Percentiles rank a stretch among this genome's conserved stretches.
Conservation (phyloP, 305 asterid species). For the Fraxinus greggii region DNA sequence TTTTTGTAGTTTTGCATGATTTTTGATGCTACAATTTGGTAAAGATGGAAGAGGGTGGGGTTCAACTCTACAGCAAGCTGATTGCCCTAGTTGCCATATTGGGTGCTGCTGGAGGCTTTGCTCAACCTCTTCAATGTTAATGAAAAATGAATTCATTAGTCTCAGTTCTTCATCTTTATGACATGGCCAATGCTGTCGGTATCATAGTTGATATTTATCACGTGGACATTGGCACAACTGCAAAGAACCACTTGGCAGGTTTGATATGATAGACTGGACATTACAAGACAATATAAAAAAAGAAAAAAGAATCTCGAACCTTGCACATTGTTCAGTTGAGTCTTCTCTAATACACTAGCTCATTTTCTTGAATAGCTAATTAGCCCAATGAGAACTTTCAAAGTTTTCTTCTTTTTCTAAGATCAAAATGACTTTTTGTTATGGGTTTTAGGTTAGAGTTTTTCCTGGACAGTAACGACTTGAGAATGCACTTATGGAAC, state of each 20-base stretch:
- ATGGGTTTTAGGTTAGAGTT: constrained; percentile 62
- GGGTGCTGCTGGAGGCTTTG: constrained; percentile 96
- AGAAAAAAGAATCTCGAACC: too few species aligned
- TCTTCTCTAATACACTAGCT: not conserved
- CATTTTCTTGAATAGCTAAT: not conserved
- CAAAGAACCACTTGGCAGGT: not conserved
- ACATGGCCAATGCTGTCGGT: constrained; percentile 82
- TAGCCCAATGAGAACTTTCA: not conserved
- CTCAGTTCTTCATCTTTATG: constrained; percentile 32
- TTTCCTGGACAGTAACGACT: constrained; percentile 74
- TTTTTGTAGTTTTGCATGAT: not conserved
- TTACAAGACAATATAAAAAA: not conserved
- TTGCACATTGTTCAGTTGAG: not conserved
- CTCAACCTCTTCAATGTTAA: constrained; percentile 85
- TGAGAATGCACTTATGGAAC: constrained; percentile 80
- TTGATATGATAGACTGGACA: constrained; percentile 29
- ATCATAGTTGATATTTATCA: constrained; percentile 90
- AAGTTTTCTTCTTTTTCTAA: not conserved
- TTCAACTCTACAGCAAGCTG: constrained; percentile 39
- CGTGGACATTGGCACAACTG: constrained; percentile 46
- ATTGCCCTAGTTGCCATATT: constrained; percentile 84
- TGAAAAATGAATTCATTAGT: constrained; percentile 85
- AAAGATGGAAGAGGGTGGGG: constrained; percentile 17
- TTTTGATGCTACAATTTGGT: too few species aligned
- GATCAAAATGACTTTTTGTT: not conserved